Conservation (phyloP, 2,329 filamentous ascomycete species). For the Fusarium sp. region DNA sequence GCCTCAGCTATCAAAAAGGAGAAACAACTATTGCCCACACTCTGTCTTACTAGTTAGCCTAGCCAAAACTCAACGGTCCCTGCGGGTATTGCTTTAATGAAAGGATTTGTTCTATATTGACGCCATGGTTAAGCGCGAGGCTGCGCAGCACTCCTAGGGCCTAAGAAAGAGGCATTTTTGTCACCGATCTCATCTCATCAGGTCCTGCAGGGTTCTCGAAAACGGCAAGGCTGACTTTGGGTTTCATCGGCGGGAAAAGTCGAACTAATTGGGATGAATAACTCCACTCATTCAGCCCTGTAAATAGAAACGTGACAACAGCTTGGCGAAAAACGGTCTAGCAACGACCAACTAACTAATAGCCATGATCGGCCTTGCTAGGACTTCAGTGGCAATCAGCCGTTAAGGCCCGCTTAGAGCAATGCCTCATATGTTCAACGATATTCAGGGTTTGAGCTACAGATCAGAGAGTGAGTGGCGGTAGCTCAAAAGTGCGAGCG, state of each 20-base stretch:
- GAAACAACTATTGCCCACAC: background rate
- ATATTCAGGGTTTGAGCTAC: background rate
- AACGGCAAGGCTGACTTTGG: conserved; percentile 44
- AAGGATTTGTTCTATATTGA: conserved; percentile 24
- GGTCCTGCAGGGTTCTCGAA: conserved; percentile 5
- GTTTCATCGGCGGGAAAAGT: conserved; percentile 13
- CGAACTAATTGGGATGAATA: conserved; percentile 3
- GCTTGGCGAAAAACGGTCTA: background rate
- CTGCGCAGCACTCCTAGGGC: conserved; percentile 22
- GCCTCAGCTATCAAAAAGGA: background rate
- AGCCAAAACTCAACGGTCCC: conserved; percentile 14
- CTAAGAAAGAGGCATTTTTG: conserved; percentile 27
- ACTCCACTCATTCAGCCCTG: conserved; percentile 42
- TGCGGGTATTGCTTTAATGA: conserved; percentile 8
- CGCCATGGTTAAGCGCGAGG: conserved; percentile 38
- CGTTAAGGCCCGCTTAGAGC: conserved; percentile 6
- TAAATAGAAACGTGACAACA: conserved; percentile 14
- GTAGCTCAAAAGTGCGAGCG: conserved; percentile 26
- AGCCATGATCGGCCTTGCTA: background rate
- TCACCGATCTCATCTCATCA: conserved; percentile 6
- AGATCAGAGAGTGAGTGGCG: conserved; percentile 14
- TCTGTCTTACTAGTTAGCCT: background rate
- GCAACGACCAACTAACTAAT: background rate
- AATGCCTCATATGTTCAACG: conserved; percentile 8
- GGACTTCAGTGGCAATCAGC: background rate